These are phyloP conservation scores for Aspergillus nomiae DNA, from an alignment of 2,329 filamentous ascomycete genomes.

Conservation along the genomic window DNA sequence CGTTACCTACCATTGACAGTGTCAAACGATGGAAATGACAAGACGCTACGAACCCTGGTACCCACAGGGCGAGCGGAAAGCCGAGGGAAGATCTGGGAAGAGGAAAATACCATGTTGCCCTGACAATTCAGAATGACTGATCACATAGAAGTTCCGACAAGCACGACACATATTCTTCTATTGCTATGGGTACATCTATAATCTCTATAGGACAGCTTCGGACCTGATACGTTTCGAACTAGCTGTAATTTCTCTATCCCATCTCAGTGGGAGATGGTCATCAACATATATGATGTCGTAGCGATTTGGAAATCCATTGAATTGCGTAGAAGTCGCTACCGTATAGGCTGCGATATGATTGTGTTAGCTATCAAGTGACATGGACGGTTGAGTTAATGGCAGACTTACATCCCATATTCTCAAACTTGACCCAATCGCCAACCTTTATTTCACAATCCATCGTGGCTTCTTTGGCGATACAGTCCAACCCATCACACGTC, in stretches of 20 bases:
- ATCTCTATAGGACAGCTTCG: not conserved
- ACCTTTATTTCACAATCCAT: not conserved
- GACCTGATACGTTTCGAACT: not conserved
- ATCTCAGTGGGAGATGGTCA: not conserved
- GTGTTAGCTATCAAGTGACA: not conserved
- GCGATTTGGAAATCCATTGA: not conserved
- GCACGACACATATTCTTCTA: not conserved
- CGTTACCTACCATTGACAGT: not conserved
- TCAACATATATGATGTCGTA: not conserved
- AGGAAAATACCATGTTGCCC: not conserved
- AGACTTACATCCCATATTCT: conserved; percentile 3
- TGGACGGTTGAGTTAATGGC: not conserved
- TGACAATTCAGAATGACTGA: too few species aligned
- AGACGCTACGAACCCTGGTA: not conserved
- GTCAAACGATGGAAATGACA: too few species aligned
- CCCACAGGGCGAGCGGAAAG: not conserved
- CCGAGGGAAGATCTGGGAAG: not conserved
- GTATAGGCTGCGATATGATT: not conserved
- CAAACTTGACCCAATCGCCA: conserved; percentile 2
- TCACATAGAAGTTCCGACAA: not conserved
- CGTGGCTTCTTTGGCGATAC: not conserved
- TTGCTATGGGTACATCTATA: not conserved
- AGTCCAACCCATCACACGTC: conserved; percentile 1
- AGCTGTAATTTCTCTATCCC: not conserved
- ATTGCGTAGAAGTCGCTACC: not conserved